Evolutionary conservation across 225 moss, liverwort and hornwort genomes (phyloP), one percentile per base, ranked within the genome.

Genomic region (Takakia lepidozioides): DNA sequence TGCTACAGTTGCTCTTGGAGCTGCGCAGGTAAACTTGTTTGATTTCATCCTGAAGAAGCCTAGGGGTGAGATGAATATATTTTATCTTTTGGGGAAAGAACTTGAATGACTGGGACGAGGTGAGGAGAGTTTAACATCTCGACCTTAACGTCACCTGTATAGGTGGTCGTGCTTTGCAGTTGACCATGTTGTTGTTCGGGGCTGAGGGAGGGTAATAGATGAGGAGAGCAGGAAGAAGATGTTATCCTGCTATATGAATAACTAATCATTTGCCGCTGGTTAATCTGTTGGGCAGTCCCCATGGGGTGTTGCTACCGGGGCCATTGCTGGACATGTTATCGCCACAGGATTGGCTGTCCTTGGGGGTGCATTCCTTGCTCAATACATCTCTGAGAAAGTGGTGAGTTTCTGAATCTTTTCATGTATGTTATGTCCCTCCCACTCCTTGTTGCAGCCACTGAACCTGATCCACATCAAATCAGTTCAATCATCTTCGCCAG

Each of bases 1-100:
- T 18, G 98, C 98, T 25, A 98, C 98, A 3, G 87, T 98, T 44
- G 98, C 98, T 3, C 70, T 98, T 47, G 98, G 98, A 55, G 91
- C 98, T 42, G 85, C 98, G 27, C 83, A 86, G 75, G 86, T 86
- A 21, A 55, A 8, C 7, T 13, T 11, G 20, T 38, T 16, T 38
- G 16, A 3, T 32, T 18, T 6, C 30, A n/a, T n/a, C n/a, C n/a
- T n/a, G n/a, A n/a, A n/a, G n/a, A n/a, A n/a, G n/a, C n/a, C n/a
- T n/a, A n/a, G n/a, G n/a, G n/a, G n/a, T n/a, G n/a, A n/a, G n/a
- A n/a, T n/a, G n/a, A n/a, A n/a, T n/a, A n/a, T n/a, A n/a, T n/a
- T n/a, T n/a, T n/a, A n/a, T n/a, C n/a, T n/a, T n/a, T n/a, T n/a
- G n/a, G n/a, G n/a, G n/a, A n/a, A n/a, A n/a, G n/a, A n/a, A n/a